Conservation (phyloP, 306 rosid genomes). For the Fagus sylvatica region DNA sequence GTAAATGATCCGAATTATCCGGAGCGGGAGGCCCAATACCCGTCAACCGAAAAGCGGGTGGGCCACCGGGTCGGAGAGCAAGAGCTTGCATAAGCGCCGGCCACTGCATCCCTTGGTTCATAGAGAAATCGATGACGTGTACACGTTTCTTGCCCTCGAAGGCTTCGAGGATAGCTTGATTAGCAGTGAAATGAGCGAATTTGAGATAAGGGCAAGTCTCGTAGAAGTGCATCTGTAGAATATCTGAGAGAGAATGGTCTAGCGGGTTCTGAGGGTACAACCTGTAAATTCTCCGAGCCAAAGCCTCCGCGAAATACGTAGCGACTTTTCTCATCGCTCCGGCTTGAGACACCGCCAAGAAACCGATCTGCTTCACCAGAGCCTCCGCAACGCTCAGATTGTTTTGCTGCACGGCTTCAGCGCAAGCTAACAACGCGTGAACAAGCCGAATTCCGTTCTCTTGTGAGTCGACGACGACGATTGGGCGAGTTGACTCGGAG, state of each 20-base stretch:
- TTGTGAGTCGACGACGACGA: conserved; percentile 68
- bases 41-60: conserved; percentile 78
- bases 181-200: conserved; percentile 91
- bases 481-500: conserved; percentile 42
- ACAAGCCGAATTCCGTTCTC: conserved; percentile 88
- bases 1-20: conserved; percentile 82
- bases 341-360: conserved; percentile 65
- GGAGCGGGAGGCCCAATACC: conserved; percentile 88
- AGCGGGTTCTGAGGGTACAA: conserved; percentile 49
- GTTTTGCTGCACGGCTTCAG: conserved; percentile 73
- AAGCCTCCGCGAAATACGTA: conserved; percentile 79
- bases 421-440: conserved; percentile 80
- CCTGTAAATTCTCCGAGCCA: conserved; percentile 66
- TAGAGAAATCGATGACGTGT: conserved; percentile 86
- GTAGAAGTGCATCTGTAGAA: conserved; percentile 84
- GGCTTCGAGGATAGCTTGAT: conserved; percentile 90
- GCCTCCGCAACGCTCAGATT: conserved; percentile 63
- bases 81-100: conserved; percentile 92
- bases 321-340: conserved; percentile 96
- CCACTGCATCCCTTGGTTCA: conserved; percentile 99
- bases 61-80: conserved; percentile 79
- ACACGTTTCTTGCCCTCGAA: conserved; percentile 72
- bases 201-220: conserved; percentile 86
- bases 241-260: conserved; percentile 55
- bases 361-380: conserved; percentile 75